These are phyloP conservation scores for Neoascochyta sp. DNA, from an alignment of 2,329 filamentous ascomycete species.

Conservation along the genomic window DNA sequence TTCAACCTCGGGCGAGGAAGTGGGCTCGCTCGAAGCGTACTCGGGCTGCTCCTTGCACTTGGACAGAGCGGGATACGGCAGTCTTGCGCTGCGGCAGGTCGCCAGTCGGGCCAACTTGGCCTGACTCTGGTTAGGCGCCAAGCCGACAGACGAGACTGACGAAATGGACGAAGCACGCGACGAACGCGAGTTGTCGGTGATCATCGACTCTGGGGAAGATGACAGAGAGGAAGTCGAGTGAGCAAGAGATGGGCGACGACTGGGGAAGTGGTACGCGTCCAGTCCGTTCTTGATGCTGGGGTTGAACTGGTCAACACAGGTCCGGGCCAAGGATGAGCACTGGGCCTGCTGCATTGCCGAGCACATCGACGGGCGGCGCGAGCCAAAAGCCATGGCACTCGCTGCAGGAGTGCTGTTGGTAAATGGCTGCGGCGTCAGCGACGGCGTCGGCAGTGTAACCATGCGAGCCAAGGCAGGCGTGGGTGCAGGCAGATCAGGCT, in stretches of 20 bases:
- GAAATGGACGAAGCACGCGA: slow-evolving; percentile 55
- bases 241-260: slow-evolving; percentile 47
- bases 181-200: slow-evolving; percentile 57
- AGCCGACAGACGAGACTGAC: slow-evolving; percentile 48
- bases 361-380: slow-evolving; percentile 56
- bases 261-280: slow-evolving; percentile 47
- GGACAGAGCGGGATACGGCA: slow-evolving; percentile 39
- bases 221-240: slow-evolving; percentile 50
- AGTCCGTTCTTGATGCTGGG: slow-evolving; percentile 40
- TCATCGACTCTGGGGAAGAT: slow-evolving; percentile 61
- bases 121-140: slow-evolving; percentile 52
- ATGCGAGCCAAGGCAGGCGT: slow-evolving; percentile 55
- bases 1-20: slow-evolving; percentile 40
- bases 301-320: slow-evolving; percentile 51
- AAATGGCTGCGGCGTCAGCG: slow-evolving; percentile 56
- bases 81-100: slow-evolving; percentile 50
- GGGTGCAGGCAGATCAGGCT: slow-evolving; percentile 47
- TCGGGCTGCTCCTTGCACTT: slow-evolving; percentile 39
- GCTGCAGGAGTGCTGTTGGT: slow-evolving; percentile 58
- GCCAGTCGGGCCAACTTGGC: slow-evolving; percentile 50
- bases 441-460: slow-evolving; percentile 58
- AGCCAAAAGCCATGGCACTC: slow-evolving; percentile 50
- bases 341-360: slow-evolving; percentile 57
- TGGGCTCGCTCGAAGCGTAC: slow-evolving; percentile 32
- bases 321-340: slow-evolving; percentile 53